Base-by-base conservation (phyloP, 2,329 filamentous ascomycete genomes). In the Chlorencoelia australis region DNA sequence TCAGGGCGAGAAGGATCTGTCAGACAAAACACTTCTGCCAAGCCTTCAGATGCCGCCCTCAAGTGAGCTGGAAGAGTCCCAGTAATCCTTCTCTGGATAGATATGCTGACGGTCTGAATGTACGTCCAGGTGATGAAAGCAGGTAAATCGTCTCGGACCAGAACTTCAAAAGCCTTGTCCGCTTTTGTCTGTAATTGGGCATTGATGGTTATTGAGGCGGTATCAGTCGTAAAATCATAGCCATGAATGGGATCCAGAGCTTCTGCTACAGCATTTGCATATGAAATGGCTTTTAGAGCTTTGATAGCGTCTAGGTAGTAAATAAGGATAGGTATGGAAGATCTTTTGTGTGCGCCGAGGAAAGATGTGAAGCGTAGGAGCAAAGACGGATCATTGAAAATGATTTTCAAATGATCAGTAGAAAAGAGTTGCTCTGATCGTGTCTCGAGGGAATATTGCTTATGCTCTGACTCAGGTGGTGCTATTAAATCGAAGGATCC, bases 11-110 rank as follows among this genome's bases (percentile, higher is more conserved):
- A 81, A 7, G 82, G 80, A 54, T 88, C 82, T 0, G 79, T 82
- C 37, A 87, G 57, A 52, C 81, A 87, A 48, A 86, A 87, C 0
- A 84, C 80, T 53, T 87, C 81, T 0, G 80, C 82, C 40, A 87
- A 56, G 0, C 80, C 81, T 54, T 87, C 80, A 0, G 79, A 82
- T n/a, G 79, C 70, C 29, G 82, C 75, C 28, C 71, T 67, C 16
- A 84, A 60, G 47, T 79, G 67, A 1, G 69, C 61, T 2, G 80
- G 73, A 16, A 85, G 56, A 1, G 73, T 81, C 4, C 80, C 78
- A 0, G 75, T 79, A 15, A 87, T 74, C 14, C 79, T 68, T 42
- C 73, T 68, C 44, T 75, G 71, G 24, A 87, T 78, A 17, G 79
- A 81, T 11, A 73, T 59, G 49, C 74, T 82, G n/a, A 82, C 80